phyloP scores from a whole-genome alignment of 805 yeast genomes.

The Saccharomycopsis microspora region DNA sequence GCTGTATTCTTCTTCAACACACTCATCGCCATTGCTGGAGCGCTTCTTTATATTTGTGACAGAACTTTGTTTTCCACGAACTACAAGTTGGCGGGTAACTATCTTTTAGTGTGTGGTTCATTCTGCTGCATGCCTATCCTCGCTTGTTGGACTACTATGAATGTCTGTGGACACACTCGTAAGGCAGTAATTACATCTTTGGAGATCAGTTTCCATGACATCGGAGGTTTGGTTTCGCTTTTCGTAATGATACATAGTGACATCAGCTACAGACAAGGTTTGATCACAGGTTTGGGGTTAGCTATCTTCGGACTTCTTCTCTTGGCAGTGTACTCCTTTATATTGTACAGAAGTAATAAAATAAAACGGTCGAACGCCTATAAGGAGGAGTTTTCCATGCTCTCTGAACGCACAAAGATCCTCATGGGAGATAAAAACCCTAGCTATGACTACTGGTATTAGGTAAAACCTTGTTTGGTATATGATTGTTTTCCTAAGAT shows the following conservation, averaged over 20 bases:
- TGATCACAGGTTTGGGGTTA: constrained; percentile 35
- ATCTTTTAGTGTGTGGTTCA: not conserved
- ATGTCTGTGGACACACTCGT: constrained; percentile 42
- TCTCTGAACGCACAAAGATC: constrained; percentile 22
- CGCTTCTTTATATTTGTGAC: not conserved
- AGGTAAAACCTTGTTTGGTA: not conserved
- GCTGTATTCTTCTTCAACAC: constrained; percentile 4
- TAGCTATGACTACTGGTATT: constrained; percentile 25
- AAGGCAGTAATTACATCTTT: constrained; percentile 45
- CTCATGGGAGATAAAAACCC: constrained; percentile 29
- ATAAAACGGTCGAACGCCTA: constrained; percentile 3
- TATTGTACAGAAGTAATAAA: not conserved
- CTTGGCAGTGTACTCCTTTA: too few relatives aligned
- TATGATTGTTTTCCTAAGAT: too few relatives aligned
- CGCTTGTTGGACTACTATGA: constrained; percentile 55
- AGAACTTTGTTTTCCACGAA: not conserved
- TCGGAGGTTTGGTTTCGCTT: constrained; percentile 2
- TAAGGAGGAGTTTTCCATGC: constrained; percentile 18
- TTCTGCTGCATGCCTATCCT: constrained; percentile 47
- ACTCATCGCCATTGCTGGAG: constrained; percentile 1
- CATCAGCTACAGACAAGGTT: constrained; percentile 23
- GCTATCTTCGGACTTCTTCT: constrained; percentile 7
- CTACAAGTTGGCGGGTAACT: not conserved
- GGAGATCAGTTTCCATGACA: constrained; percentile 36
- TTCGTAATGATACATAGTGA: not conserved